A percentile compares a stretch with the other conserved stretches of the same genome.
Evolutionary conservation across 768 basidiomycete species (phyloP).

Genomic region (Auriscalpium microsporum): DNA sequence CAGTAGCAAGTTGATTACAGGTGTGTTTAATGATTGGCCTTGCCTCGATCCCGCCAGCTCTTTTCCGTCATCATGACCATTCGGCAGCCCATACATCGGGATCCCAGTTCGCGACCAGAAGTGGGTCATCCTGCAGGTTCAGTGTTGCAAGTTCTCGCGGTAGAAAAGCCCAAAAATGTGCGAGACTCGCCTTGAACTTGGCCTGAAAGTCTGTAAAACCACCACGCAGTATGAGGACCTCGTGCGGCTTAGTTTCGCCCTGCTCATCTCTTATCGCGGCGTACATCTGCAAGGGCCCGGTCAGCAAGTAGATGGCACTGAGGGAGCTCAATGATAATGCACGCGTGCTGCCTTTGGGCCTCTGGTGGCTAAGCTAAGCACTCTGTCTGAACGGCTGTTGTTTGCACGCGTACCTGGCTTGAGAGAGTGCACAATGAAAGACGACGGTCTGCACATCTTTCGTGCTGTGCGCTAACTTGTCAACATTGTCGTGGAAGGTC

Average conservation of each 20-base stretch:
- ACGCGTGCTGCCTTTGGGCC: constrained; percentile 77
- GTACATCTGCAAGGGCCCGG: constrained; percentile 43
- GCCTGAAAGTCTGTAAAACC: constrained; percentile 69
- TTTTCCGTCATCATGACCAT: constrained; percentile 18
- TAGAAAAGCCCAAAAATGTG: neutral
- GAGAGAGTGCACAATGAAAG: constrained; percentile 76
- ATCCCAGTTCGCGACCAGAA: constrained; percentile 72
- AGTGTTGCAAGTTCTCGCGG: neutral
- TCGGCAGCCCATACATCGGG: constrained; percentile 50
- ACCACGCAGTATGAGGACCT: constrained; percentile 58
- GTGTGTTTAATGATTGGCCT: neutral
- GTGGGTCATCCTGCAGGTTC: constrained; percentile 45
- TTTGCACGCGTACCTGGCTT: constrained; percentile 50
- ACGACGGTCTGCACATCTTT: constrained; percentile 56
- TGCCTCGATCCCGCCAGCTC: neutral
- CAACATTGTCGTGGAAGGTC: constrained; percentile 48
- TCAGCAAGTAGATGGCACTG: constrained; percentile 2
- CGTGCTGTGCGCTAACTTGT: constrained; percentile 48
- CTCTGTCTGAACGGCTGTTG: neutral
- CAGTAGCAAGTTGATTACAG: constrained; percentile 7
- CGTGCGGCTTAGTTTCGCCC: constrained; percentile 37
- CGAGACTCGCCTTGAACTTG: constrained; percentile 46
- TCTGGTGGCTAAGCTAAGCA: constrained; percentile 27
- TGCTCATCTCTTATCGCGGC: constrained; percentile 44
- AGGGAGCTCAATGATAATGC: constrained; percentile 14